Evolutionary conservation across 1,139 yeast genomes (phyloP).

Genomic region (Saccharomycopsis crataegensis): DNA sequence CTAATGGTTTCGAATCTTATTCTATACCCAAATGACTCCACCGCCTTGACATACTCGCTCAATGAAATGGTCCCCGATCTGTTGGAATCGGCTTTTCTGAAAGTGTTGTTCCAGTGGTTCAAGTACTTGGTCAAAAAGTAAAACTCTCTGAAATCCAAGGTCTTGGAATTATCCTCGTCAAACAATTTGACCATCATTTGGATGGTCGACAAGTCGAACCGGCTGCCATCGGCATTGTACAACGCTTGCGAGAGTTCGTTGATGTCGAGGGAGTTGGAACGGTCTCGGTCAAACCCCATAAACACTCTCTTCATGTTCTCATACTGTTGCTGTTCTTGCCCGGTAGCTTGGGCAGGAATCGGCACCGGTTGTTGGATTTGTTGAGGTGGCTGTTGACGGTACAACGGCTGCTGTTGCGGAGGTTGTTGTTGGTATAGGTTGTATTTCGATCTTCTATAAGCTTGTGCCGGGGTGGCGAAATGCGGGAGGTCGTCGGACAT

Average conservation of each 20-base stretch:
- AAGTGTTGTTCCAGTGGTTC: constrained; percentile 62
- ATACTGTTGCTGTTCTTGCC: constrained; percentile 2
- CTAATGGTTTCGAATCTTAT: constrained; percentile 53
- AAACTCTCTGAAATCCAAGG: constrained; percentile 58
- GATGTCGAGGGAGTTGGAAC: constrained; percentile 48
- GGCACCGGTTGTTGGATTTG: constrained; percentile 9
- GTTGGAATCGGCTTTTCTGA: constrained; percentile 55
- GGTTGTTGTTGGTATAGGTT: constrained; percentile 8
- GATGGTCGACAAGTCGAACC: constrained; percentile 56
- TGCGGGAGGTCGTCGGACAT: constrained; percentile 7
- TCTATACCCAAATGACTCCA: constrained; percentile 62
- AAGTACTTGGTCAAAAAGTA: constrained; percentile 64
- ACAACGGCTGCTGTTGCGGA: constrained; percentile 10
- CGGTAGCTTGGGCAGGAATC: constrained; percentile 10
- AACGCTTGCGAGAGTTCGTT: constrained; percentile 55
- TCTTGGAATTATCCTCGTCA: constrained; percentile 40
- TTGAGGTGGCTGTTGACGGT: constrained; percentile 7
- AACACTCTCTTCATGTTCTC: constrained; percentile 3
- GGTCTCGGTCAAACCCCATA: constrained; percentile 38
- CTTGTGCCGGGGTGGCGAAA: constrained; percentile 6
- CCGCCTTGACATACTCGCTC: constrained; percentile 57
- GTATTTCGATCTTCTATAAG: constrained; percentile 3
- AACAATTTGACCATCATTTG: constrained; percentile 59
- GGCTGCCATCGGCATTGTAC: constrained; percentile 54
- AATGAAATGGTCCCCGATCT: constrained; percentile 54